phyloP scores from a whole-genome alignment of 176 grass and related monocot genomes.

The Pharus latifolius region DNA sequence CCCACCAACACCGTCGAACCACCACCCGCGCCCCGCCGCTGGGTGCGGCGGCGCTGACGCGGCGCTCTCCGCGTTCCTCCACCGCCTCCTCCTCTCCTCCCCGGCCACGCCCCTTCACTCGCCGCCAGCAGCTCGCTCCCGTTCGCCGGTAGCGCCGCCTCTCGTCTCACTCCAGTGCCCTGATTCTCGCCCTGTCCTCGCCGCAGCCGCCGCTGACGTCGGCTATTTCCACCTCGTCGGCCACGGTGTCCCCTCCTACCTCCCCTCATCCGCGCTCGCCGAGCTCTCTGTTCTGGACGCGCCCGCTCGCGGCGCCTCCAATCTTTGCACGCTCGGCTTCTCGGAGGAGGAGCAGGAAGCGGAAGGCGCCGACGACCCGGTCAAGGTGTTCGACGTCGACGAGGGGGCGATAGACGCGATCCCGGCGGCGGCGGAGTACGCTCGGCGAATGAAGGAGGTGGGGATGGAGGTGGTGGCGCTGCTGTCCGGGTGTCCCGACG shows the following conservation, averaged over 20 bases:
- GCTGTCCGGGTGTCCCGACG: conserved; percentile 16
- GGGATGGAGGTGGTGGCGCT: conserved; percentile 44
- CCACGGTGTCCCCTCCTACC: conserved; percentile 32
- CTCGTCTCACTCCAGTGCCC: conserved; percentile 26
- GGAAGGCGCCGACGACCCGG: conserved; percentile 3
- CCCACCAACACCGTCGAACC: conserved; percentile 54
- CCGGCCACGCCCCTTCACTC: not conserved
- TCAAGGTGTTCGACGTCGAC: conserved; percentile 37
- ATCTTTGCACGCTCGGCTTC: conserved; percentile 30
- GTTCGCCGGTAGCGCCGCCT: not conserved
- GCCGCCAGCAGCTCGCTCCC: not conserved
- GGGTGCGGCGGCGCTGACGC: conserved; percentile 21
- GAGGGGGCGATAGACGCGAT: conserved; percentile 2
- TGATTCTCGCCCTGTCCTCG: conserved; percentile 6
- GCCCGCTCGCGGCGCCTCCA: not conserved
- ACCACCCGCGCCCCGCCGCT: not conserved
- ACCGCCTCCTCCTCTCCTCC: conserved; percentile 29
- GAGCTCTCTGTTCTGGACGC: conserved; percentile 17
- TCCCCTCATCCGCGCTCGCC: conserved; percentile 34
- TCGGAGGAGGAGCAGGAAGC: conserved; percentile 14
- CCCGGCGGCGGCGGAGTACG: conserved; percentile 35
- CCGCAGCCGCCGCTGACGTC: conserved; percentile 23
- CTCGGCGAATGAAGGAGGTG: conserved; percentile 34
- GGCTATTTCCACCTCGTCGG: conserved; percentile 74
- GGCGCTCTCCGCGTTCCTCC: conserved; percentile 43